Percentiles rank a stretch among this genome's conserved stretches.
These are phyloP conservation scores for Kwoniella europaea DNA, from an alignment of 768 basidiomycete genomes.

Conservation along the genomic window DNA sequence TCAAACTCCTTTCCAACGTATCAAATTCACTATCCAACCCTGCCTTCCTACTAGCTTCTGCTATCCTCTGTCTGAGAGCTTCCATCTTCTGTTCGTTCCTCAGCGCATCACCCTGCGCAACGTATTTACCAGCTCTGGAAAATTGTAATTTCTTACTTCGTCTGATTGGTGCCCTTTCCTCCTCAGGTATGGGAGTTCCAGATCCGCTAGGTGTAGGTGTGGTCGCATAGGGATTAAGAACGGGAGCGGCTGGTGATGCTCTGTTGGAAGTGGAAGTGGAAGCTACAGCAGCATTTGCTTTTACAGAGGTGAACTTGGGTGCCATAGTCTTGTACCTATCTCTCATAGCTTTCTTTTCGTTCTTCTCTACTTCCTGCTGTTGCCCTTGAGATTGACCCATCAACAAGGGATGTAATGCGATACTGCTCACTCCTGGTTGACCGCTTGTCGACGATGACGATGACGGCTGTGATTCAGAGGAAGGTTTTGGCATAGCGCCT, in stretches of 20 bases:
- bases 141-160: conserved; percentile 68
- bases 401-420: conserved; percentile 48
- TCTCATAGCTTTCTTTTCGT: conserved; percentile 62
- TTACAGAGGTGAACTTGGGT: conserved; percentile 96
- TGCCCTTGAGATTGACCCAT: conserved; percentile 31
- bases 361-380: conserved; percentile 36
- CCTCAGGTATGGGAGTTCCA: conserved; percentile 24
- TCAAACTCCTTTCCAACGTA: conserved; percentile 84
- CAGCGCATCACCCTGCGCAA: conserved; percentile 61
- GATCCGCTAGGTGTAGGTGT: conserved; percentile 43
- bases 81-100: conserved; percentile 76
- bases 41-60: conserved; percentile 88
- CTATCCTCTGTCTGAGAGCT: conserved; percentile 87
- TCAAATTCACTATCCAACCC: conserved; percentile 92
- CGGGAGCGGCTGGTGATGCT: conserved; percentile 65
- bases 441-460: not conserved
- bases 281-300: conserved; percentile 61
- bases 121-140: conserved; percentile 86
- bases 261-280: conserved; percentile 57
- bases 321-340: conserved; percentile 96
- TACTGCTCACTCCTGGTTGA: conserved; percentile 29
- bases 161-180: conserved; percentile 46
- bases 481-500: conserved; percentile 39
- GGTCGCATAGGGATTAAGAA: conserved; percentile 77
- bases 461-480: not conserved